These are phyloP conservation scores for Daedaleopsis sinensis DNA, from an alignment of 768 basidiomycete genomes.

Conservation along the genomic window DNA sequence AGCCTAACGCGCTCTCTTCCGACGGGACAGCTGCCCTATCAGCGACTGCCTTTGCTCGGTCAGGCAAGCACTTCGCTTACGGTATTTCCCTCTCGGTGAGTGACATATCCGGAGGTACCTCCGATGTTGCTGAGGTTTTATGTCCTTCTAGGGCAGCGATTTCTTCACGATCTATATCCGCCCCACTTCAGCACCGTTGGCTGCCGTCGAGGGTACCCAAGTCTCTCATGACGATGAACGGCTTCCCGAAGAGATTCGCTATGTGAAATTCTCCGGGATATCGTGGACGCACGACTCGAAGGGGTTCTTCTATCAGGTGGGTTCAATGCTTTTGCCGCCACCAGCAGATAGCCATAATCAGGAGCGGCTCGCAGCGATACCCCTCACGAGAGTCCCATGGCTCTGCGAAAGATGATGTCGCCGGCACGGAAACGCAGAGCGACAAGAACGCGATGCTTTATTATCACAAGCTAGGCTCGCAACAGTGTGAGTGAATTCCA, in stretches of 20 bases:
- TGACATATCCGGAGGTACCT: conserved; percentile 5
- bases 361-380: conserved; percentile 46
- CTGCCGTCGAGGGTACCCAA: conserved; percentile 35
- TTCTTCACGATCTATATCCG: conserved; percentile 72
- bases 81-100: conserved; percentile 72
- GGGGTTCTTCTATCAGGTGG: conserved; percentile 83
- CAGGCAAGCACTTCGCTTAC: conserved; percentile 76
- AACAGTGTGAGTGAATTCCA: conserved; percentile 52
- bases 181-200: conserved; percentile 60
- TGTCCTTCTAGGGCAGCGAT: conserved; percentile 64
- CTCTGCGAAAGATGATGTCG: conserved; percentile 48
- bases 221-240: conserved; percentile 50
- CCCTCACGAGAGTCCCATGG: conserved; percentile 54
- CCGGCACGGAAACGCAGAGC: conserved; percentile 58
- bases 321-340: conserved; percentile 13
- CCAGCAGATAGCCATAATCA: conserved; percentile 1
- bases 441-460: conserved; percentile 75
- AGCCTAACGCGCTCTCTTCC: conserved; percentile 71
- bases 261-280: conserved; percentile 76
- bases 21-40: conserved; percentile 75
- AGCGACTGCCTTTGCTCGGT: conserved; percentile 59
- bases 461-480: conserved; percentile 74
- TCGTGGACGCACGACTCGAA: conserved; percentile 78
- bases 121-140: not conserved
- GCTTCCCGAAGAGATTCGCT: conserved; percentile 68